These are phyloP conservation scores for Trichosporon ovoides DNA, from an alignment of 1,284 basidiomycete species.

Conservation along the genomic window DNA sequence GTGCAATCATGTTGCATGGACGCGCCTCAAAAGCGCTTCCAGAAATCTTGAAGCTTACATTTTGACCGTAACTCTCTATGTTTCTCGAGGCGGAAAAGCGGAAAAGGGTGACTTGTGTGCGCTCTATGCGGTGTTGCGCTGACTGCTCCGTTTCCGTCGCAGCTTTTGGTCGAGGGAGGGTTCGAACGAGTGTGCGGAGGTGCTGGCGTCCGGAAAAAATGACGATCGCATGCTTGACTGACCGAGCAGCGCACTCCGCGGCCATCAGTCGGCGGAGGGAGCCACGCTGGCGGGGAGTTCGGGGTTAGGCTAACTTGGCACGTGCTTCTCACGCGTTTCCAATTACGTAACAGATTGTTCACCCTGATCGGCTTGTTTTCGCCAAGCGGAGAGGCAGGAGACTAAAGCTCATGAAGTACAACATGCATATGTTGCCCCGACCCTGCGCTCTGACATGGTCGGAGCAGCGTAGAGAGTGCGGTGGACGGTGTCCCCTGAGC, in stretches of 20 bases:
- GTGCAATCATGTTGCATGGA: not conserved
- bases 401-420: no score
- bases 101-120: not conserved
- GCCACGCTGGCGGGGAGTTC: not conserved
- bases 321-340: not conserved
- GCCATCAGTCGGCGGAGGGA: not conserved
- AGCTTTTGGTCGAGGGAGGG: conserved; percentile 2
- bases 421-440: no score
- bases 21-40: not conserved
- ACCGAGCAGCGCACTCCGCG: not conserved
- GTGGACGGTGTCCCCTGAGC: no score
- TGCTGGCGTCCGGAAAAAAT: conserved; percentile 1
- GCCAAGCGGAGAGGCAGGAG: no score
- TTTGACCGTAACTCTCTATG: conserved; percentile 7
- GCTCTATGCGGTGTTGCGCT: conserved; percentile 1
- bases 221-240: not conserved
- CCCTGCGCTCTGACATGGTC: no score
- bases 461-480: no score
- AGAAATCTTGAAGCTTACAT: conserved; percentile 9
- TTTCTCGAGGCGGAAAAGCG: not conserved
- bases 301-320: not conserved
- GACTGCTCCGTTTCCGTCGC: conserved; percentile 1
- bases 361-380: no score
- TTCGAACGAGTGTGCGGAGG: not conserved
- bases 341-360: not conserved